These are phyloP conservation scores for Sporisorium scitamineum DNA, from an alignment of 1,284 basidiomycete species.

Conservation along the genomic window DNA sequence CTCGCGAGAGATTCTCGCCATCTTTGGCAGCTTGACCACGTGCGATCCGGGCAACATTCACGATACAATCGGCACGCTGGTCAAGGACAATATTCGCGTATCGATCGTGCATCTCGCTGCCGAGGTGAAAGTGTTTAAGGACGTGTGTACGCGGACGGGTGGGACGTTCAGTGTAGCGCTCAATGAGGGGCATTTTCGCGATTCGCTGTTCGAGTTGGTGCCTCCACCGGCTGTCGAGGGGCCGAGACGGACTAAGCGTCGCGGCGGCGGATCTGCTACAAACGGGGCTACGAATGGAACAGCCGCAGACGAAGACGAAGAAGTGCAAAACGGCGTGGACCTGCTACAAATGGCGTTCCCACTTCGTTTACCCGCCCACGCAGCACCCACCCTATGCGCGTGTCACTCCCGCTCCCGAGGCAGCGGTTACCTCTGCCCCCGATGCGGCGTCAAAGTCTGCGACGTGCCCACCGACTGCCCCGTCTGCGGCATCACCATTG, in stretches of 20 bases:
- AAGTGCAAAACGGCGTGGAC: conserved; percentile 70
- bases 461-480: conserved; percentile 98
- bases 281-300: neutral
- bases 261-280: neutral
- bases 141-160: conserved; percentile 72
- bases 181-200: conserved; percentile 96
- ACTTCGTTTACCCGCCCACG: conserved; percentile 55
- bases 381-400: conserved; percentile 74
- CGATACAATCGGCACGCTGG: conserved; percentile 84
- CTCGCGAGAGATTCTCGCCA: conserved; percentile 90
- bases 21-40: conserved; percentile 94
- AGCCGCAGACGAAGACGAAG: conserved; percentile 9
- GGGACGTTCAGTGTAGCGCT: conserved; percentile 81
- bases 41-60: conserved; percentile 97
- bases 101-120: conserved; percentile 89
- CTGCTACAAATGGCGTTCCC: conserved; percentile 99
- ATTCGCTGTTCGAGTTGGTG: conserved; percentile 93
- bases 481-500: conserved; percentile 95
- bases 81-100: conserved; percentile 83
- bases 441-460: conserved; percentile 91
- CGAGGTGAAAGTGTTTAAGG: conserved; percentile 96
- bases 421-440: conserved; percentile 90
- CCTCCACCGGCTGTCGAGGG: conserved; percentile 75
- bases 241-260: conserved; percentile 9
- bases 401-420: conserved; percentile 84